These are phyloP conservation scores for Phytophthora crassamura DNA, from an alignment of 352 stramenopile genomes.

Conservation along the genomic window DNA sequence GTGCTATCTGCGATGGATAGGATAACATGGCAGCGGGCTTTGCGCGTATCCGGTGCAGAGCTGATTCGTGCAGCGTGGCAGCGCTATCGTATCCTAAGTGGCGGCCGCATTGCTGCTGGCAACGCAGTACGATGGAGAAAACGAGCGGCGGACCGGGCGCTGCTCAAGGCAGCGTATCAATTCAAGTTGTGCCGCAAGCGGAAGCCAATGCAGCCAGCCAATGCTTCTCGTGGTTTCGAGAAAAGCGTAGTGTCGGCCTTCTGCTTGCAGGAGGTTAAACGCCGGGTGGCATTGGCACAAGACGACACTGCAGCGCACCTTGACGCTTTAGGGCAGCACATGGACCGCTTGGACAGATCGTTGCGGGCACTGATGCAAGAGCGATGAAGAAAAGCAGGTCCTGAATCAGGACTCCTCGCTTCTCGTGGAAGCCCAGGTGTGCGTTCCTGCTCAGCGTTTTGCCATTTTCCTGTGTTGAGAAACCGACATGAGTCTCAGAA, in stretches of 20 bases:
- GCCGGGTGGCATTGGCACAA: slow-evolving; percentile 9
- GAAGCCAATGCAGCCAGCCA: slow-evolving; percentile 33
- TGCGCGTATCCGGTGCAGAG: slow-evolving; percentile 33
- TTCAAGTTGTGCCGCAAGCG: slow-evolving; percentile 43
- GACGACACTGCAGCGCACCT: slow-evolving; percentile 11
- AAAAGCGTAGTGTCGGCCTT: slow-evolving; percentile 13
- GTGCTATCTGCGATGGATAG: slow-evolving; percentile 55
- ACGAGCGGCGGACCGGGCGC: background rate
- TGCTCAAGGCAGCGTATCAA: slow-evolving; percentile 32
- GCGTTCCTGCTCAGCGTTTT: too few species aligned
- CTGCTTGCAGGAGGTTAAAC: slow-evolving; percentile 9
- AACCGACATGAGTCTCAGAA: too few species aligned
- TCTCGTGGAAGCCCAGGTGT: background rate
- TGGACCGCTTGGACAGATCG: slow-evolving; percentile 13
- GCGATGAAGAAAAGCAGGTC: slow-evolving; percentile 26
- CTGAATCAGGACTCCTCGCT: too few species aligned
- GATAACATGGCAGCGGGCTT: slow-evolving; percentile 44
- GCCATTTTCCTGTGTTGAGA: slow-evolving; percentile 2
- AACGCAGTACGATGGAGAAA: slow-evolving; percentile 1
- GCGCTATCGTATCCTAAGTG: slow-evolving; percentile 14
- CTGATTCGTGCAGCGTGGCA: slow-evolving; percentile 55
- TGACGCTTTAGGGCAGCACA: slow-evolving; percentile 24
- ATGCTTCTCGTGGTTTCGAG: slow-evolving; percentile 18
- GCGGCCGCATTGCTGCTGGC: background rate
- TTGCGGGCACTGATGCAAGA: slow-evolving; percentile 20